Percentiles rank a stretch among this genome's conserved stretches.
These are phyloP conservation scores for Beta macrorhiza DNA, from an alignment of 179 eudicot species.

Conservation along the genomic window DNA sequence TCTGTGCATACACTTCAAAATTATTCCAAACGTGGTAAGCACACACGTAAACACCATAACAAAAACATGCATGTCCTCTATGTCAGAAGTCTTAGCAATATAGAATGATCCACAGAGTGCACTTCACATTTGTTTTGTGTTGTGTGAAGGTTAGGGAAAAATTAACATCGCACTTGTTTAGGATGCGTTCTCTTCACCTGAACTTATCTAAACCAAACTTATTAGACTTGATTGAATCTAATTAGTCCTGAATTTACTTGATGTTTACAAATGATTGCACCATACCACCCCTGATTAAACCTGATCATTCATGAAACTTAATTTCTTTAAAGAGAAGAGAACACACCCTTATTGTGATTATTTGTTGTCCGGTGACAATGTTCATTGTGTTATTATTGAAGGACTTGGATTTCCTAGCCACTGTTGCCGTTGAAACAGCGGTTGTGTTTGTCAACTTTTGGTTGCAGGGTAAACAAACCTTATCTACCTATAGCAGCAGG, in stretches of 20 bases:
- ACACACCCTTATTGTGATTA: too few relatives aligned
- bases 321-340: too few relatives aligned
- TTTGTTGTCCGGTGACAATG: background rate
- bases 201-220: too few relatives aligned
- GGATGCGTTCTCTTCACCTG: too few relatives aligned
- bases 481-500: slow-evolving; percentile 99
- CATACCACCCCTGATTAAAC: too few relatives aligned
- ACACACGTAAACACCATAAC: background rate
- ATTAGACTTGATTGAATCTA: too few relatives aligned
- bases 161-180: too few relatives aligned
- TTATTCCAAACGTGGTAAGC: background rate
- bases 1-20: background rate
- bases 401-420: background rate
- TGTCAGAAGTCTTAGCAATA: background rate
- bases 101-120: background rate
- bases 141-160: too few relatives aligned
- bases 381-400: background rate
- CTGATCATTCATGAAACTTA: too few relatives aligned
- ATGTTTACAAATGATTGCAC: too few relatives aligned
- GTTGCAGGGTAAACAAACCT: slow-evolving; percentile 94
- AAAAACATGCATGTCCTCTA: background rate
- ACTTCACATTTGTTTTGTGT: background rate
- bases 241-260: too few relatives aligned
- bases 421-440: background rate
- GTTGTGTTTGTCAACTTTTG: slow-evolving; percentile 5